Evolutionary conservation across 2,329 filamentous ascomycete genomes (phyloP), one percentile per base, ranked within the genome.

Genomic region (Camillea tinctor): DNA sequence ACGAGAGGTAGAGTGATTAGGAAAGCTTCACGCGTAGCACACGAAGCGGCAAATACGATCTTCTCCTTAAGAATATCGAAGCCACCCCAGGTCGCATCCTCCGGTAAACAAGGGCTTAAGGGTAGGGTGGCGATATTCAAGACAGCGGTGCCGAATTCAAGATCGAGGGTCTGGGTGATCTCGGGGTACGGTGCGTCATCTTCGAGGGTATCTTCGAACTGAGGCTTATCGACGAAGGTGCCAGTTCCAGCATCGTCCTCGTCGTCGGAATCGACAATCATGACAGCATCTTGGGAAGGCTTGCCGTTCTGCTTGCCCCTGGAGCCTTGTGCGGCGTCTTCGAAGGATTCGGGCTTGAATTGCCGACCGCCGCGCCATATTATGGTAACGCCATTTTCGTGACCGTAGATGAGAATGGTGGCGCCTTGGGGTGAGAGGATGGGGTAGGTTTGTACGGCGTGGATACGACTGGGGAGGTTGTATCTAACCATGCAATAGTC

Each of bases 241-340:
- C 53, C 50, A 62, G 63, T 54, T 50, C 53, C 55, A 11, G 71
- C 60, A 1, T 76, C 64, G 24, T 80, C 79, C 26, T 88, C 85
- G 7, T 87, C 84, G 65, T 88, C 86, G 1, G 84, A 88, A 67
- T 88, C 86, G 57, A 88, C 80, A 17, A 87, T 79, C 81, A 88
- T 87, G 24, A 88, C 78, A 3, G 80, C 76, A 68, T 86, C 84
- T 19, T 81, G 79, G 4, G 68, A 57, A 23, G 71, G 60, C 3
- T 72, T 69, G 13, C 85, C 85, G 64, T 87, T 88, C 52, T 79
- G 77, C 64, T 83, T 84, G 60, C 76, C 75, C 60, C 75, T 75
- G 8, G 66, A 51, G 54, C 69, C 61, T 52, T 69, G 64, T 17
- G 69, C 60, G 1, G 66, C 62, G 17, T 70, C 66, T 55, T 79